phyloP scores from a whole-genome alignment of 2,329 filamentous ascomycete species.

The Fusarium brachygibbosum region DNA sequence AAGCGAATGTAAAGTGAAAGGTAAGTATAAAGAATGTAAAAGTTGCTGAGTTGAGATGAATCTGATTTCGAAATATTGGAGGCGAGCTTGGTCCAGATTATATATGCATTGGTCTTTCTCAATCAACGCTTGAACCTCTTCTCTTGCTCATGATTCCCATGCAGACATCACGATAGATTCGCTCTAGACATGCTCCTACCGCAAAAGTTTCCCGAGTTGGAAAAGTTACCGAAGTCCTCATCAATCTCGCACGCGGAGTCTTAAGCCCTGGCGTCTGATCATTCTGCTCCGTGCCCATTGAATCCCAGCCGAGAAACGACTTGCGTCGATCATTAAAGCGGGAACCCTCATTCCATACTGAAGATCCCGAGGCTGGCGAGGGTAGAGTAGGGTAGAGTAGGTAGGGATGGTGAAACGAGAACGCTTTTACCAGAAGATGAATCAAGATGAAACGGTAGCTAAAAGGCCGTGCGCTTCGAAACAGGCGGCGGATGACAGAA shows the following conservation, averaged over 20 bases:
- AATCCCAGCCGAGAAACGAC: neutral
- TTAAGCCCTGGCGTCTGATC: constrained; percentile 21
- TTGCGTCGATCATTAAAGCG: constrained; percentile 6
- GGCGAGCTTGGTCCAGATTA: constrained; percentile 1
- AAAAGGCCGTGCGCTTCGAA: constrained; percentile 27
- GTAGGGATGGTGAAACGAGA: constrained; percentile 34
- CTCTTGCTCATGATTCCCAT: neutral
- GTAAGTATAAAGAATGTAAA: constrained; percentile 25
- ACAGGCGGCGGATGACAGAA: neutral
- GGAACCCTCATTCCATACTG: neutral
- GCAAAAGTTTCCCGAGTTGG: constrained; percentile 39
- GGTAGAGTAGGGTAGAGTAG: too few relatives aligned
- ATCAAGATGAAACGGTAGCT: constrained; percentile 29
- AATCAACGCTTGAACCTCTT: constrained; percentile 28
- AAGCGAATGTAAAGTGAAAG: constrained; percentile 15
- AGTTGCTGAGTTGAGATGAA: constrained; percentile 29
- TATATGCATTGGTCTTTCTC: constrained; percentile 21
- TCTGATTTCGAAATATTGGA: constrained; percentile 5
- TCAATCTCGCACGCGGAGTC: constrained; percentile 22
- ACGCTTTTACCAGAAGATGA: constrained; percentile 7
- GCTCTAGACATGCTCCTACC: constrained; percentile 14
- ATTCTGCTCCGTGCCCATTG: neutral
- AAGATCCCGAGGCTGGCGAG: constrained; percentile 5
- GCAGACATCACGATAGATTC: constrained; percentile 16
- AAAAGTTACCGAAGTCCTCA: constrained; percentile 27